Evolutionary conservation across 2,329 filamentous ascomycete species (phyloP), one percentile per base, ranked within the genome.

Genomic region (Apiospora hydei): DNA sequence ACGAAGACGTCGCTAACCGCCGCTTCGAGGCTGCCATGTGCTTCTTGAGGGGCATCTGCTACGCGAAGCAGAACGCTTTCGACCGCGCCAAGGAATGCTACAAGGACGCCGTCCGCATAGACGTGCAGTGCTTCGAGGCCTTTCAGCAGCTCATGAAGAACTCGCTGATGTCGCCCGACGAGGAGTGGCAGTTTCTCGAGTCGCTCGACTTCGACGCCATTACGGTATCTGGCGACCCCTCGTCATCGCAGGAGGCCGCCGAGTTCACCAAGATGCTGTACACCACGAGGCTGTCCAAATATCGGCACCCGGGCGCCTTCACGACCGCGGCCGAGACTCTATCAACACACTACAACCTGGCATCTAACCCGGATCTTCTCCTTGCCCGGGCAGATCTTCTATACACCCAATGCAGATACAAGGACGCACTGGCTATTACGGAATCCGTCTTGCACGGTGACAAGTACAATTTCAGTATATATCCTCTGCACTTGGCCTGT

Each of bases 131-230:
- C 83, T 98, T 98, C 80, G 96, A 99, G 83, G 96, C 96, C 0
- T 98, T 99, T 80, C 95, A 98, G 78, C 95, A 98, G 84, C 89
- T 99, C 71, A 98, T 98, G 91, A 94, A 95, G 84, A 99, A 99
- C 84, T 94, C 94, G 26, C 88, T 99, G 74, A 93, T 99, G 90
- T 90, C 90, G 67, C 95, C 95, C 0, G 91, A 94, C 47, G 95
- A 98, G 82, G 95, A 98, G 80, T 94, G 96, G 89, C 89, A 92
- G 69, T 98, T 98, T 74, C 88, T 98, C 61, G 92, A 96, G 76
- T 94, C 93, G 69, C 88, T 98, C 30, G 91, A 98, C 83, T 99
- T 99, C 80, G 95, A 97, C 81, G 91, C 92, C 26, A 92, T 98
- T 74, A 87, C 87, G 8, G 88, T 92, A 1, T 84, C 86, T 1